Conservation (phyloP, 129 eudicot genomes). For the Arctium minus region DNA sequence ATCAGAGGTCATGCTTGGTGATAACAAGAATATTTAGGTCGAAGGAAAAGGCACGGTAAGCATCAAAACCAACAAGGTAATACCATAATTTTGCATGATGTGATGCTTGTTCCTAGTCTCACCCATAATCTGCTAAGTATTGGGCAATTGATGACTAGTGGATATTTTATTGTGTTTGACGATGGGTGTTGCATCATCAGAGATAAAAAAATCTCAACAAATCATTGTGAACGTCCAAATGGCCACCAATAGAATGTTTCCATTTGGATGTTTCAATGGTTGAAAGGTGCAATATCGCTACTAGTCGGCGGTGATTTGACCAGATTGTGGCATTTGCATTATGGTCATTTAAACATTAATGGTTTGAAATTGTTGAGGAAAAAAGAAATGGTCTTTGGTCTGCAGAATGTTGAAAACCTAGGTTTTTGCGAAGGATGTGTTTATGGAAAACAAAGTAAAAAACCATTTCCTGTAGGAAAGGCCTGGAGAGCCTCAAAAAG, state of each 20-base stretch:
- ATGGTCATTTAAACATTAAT: conserved; percentile 1
- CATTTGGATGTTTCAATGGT: neutral
- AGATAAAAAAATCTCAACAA: neutral
- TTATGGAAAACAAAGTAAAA: conserved; percentile 22
- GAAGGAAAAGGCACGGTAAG: too few species aligned
- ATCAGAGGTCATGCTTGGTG: too few species aligned
- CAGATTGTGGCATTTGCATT: neutral
- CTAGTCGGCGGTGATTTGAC: neutral
- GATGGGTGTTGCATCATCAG: neutral
- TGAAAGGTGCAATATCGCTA: neutral
- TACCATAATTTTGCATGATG: too few species aligned
- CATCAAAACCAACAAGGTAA: too few species aligned
- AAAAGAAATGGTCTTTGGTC: conserved; percentile 1
- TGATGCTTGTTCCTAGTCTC: too few species aligned
- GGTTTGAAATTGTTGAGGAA: neutral
- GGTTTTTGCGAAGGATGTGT: conserved; percentile 29
- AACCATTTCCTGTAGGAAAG: too few species aligned
- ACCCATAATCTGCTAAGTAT: conserved; percentile 10
- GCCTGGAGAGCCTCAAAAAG: too few species aligned
- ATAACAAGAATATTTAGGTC: too few species aligned
- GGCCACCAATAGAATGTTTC: conserved; percentile 9
- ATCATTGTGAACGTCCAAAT: neutral
- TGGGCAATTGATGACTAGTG: neutral
- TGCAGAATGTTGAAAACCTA: neutral
- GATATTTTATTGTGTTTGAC: conserved; percentile 5